Base-by-base conservation (phyloP, 2,329 filamentous ascomycete genomes). In the Trichoderma atroviride region DNA sequence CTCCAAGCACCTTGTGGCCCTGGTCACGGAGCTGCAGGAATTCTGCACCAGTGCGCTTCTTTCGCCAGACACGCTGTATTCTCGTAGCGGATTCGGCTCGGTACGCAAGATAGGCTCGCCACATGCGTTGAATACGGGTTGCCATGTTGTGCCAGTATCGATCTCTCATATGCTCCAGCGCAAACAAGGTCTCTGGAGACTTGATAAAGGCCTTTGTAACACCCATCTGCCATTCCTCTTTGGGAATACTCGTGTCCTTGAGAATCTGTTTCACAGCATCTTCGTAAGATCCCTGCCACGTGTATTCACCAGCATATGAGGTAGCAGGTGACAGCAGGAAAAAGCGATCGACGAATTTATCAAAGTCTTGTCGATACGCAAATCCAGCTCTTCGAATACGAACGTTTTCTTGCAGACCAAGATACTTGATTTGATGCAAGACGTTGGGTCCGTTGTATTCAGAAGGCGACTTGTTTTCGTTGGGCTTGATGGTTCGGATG, bases 141-240 rank as follows among this genome's bases (percentile, higher is more conserved):
- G 96, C 96, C 96, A 99, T 98, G 82, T 98, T 99, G 81, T 98
- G 95, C 95, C 95, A 98, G 81, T 98, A 99, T 69, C 93, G 87
- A 78, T 99, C 96, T 77, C 96, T 89, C 95, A 99, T 98, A 69
- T 96, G 94, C 80, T 99, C 96, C 13, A 99, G 84, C 2, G 96
- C 96, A 77, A 99, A 99, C 2, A 99, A 83, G 0, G 96, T 99
- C 81, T 99, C 96, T 0, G 96, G 96, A 0, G 96, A 94, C 81
- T 99, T 98, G 83, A 99, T 97, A 77, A 99, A 99, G 4, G 94
- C 95, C 81, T 98, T 99, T 0, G 92, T 95, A 5, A 96, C 92
- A 82, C 96, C 96, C 86, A 99, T 92, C 81, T 99, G 96, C 86
- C 93, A 98, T 78, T 99, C 96, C 75, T 98, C 96, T 35, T 90